These are phyloP conservation scores for Testicularia cyperi DNA, from an alignment of 1,284 basidiomycete species.

Conservation along the genomic window DNA sequence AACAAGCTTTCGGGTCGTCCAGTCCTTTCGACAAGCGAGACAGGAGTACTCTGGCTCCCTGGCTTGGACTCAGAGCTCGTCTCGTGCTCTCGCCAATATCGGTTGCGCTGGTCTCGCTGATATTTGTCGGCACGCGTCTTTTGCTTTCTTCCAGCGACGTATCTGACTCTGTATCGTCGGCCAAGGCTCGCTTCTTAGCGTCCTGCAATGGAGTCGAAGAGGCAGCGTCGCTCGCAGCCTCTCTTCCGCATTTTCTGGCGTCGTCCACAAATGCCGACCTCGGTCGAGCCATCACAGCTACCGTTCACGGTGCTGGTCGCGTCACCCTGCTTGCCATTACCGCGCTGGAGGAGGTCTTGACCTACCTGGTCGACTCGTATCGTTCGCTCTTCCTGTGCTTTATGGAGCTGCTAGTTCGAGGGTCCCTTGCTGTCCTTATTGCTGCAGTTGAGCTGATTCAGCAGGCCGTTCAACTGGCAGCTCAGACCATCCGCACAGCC, in stretches of 20 bases:
- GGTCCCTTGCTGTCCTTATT: conserved; percentile 77
- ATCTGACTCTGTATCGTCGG: conserved; percentile 69
- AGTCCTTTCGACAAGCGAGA: too few species aligned
- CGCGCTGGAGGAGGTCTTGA: conserved; percentile 35
- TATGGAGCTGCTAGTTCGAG: conserved; percentile 81
- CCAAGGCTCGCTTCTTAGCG: conserved; percentile 72
- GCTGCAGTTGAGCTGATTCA: conserved; percentile 69
- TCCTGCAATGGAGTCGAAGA: conserved; percentile 80
- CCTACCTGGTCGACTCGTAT: conserved; percentile 85
- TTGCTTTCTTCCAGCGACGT: conserved; percentile 72
- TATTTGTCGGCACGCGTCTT: conserved; percentile 81
- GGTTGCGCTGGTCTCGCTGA: conserved; percentile 72
- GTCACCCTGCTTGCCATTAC: conserved; percentile 34
- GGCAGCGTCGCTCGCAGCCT: conserved; percentile 77
- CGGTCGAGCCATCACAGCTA: conserved; percentile 73
- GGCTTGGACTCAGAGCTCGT: conserved; percentile 77
- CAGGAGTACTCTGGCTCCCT: conserved; percentile 65
- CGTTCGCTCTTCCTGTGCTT: conserved; percentile 88
- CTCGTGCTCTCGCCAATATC: conserved; percentile 77
- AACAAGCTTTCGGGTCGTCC: too few species aligned
- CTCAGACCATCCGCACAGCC: conserved; percentile 70
- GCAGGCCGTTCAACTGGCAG: conserved; percentile 73
- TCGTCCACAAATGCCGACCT: conserved; percentile 78
- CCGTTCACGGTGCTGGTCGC: conserved; percentile 71
- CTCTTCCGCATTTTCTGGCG: conserved; percentile 83